phyloP scores from a whole-genome alignment of 768 basidiomycete species.

The Boletus rubroflammeus region DNA sequence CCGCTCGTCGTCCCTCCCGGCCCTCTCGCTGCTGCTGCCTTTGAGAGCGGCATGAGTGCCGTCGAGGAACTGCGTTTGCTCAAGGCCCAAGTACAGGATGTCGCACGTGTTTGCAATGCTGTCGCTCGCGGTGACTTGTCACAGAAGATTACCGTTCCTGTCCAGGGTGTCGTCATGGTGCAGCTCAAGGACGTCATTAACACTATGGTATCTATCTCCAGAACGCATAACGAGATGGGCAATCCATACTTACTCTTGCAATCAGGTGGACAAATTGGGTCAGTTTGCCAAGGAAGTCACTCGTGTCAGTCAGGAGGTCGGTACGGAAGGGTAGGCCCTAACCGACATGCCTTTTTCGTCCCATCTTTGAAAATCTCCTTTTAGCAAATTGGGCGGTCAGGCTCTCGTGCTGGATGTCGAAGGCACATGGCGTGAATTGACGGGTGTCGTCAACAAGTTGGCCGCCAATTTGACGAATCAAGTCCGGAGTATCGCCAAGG shows the following conservation, averaged over 20 bases:
- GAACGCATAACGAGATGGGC: background rate
- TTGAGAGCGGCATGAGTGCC: slow-evolving; percentile 61
- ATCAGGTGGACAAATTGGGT: slow-evolving; percentile 64
- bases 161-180: slow-evolving; percentile 76
- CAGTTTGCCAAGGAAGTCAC: slow-evolving; percentile 92
- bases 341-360: background rate
- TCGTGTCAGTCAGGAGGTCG: slow-evolving; percentile 80
- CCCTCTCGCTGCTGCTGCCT: slow-evolving; percentile 52
- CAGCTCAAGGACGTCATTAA: slow-evolving; percentile 80
- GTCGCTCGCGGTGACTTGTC: slow-evolving; percentile 73
- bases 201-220: slow-evolving; percentile 47
- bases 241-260: slow-evolving; percentile 11
- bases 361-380: slow-evolving; percentile 14
- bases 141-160: slow-evolving; percentile 76
- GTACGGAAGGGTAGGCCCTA: slow-evolving; percentile 61
- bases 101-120: slow-evolving; percentile 77
- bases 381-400: slow-evolving; percentile 78
- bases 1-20: slow-evolving; percentile 52
- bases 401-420: slow-evolving; percentile 84
- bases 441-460: slow-evolving; percentile 78
- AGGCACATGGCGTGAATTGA: slow-evolving; percentile 86
- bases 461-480: slow-evolving; percentile 70
- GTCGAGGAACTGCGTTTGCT: slow-evolving; percentile 74
- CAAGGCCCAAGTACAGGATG: slow-evolving; percentile 82
- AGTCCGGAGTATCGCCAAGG: slow-evolving; percentile 55